Percentiles rank a stretch among this genome's conserved stretches.
Conservation (phyloP, 2,329 filamentous ascomycete genomes). For the Colletotrichum nymphaeae region DNA sequence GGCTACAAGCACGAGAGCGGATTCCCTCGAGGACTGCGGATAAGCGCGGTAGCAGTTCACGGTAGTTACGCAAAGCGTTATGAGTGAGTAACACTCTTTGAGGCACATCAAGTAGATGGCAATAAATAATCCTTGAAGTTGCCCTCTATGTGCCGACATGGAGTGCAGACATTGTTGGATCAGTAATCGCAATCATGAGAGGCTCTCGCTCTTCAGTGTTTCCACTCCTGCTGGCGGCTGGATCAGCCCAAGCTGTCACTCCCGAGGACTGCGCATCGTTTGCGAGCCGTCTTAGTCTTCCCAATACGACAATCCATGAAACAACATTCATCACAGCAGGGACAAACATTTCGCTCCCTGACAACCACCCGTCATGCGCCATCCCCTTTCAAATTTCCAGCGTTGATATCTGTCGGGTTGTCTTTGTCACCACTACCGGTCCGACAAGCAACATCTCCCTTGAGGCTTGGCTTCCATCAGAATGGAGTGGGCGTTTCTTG, state of each 20-base stretch:
- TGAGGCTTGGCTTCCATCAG: conserved; percentile 60
- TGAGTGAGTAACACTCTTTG: neutral
- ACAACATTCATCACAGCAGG: conserved; percentile 38
- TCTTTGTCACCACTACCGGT: conserved; percentile 40
- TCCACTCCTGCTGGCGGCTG: neutral
- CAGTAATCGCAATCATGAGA: neutral
- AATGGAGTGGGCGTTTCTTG: conserved; percentile 57
- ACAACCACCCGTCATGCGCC: conserved; percentile 48
- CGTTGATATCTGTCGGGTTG: conserved; percentile 43
- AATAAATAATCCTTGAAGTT: neutral
- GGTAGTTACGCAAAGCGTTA: conserved; percentile 1
- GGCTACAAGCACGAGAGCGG: conserved; percentile 6
- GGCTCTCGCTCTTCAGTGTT: neutral
- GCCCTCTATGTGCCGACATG: neutral
- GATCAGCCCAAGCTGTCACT: neutral
- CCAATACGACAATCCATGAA: conserved; percentile 41
- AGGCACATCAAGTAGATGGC: neutral
- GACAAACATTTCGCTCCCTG: conserved; percentile 46
- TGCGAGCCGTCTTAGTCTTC: conserved; percentile 19
- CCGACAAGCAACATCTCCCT: conserved; percentile 55
- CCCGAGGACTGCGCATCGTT: conserved; percentile 6
- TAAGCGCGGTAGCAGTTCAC: conserved; percentile 13
- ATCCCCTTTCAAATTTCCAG: conserved; percentile 29
- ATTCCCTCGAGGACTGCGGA: neutral
- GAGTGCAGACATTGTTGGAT: neutral